Conservation (phyloP, 306 rosid genomes). For the Cucumis sativus region Cucumber_9930_V3 NC_026658.2:16710001-16710500, state of each 20-base stretch:
- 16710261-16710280: slow-evolving; percentile 55
- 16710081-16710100: slow-evolving; percentile 65
- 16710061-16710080: slow-evolving; percentile 39
- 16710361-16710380: slow-evolving; percentile 34
- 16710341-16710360: slow-evolving; percentile 42
- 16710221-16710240: slow-evolving; percentile 72
- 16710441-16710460: background rate
- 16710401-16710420: background rate
- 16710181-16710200: slow-evolving; percentile 23
- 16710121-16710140: slow-evolving; percentile 60
- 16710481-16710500: no score
- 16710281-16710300: slow-evolving; percentile 25
- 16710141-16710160: slow-evolving; percentile 21
- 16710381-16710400: slow-evolving; percentile 37
- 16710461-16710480: background rate
- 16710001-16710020: slow-evolving; percentile 55
- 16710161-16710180: slow-evolving; percentile 43
- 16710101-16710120: slow-evolving; percentile 33
- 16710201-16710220: slow-evolving; percentile 44
- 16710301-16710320: slow-evolving; percentile 45
- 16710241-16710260: slow-evolving; percentile 38
- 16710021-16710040: slow-evolving; percentile 61
- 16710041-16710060: slow-evolving; percentile 79
- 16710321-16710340: slow-evolving; percentile 39
- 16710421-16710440: background rate